These are phyloP conservation scores for Alternaria novae-zelandiae DNA, from an alignment of 2,329 filamentous ascomycete genomes.

Conservation along the genomic window DNA sequence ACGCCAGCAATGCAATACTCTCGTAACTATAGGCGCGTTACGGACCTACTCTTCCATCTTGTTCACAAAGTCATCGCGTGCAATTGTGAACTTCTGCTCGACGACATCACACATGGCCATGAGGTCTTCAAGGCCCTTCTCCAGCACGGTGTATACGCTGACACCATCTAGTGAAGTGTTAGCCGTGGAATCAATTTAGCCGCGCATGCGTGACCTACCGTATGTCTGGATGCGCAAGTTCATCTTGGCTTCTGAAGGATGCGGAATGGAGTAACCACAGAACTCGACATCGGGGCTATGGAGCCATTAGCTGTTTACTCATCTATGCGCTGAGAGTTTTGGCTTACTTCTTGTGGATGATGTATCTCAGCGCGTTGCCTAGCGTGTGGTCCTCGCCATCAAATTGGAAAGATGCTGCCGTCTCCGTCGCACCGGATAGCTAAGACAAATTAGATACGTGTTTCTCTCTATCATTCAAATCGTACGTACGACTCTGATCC, in stretches of 20 bases:
- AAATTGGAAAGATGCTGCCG: slow-evolving; percentile 94
- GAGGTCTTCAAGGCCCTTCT: slow-evolving; percentile 88
- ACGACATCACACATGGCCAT: slow-evolving; percentile 94
- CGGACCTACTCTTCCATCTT: slow-evolving; percentile 34
- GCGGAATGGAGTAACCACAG: slow-evolving; percentile 96
- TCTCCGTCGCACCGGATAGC: slow-evolving; percentile 83
- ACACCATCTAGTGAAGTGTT: slow-evolving; percentile 67
- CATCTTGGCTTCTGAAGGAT: slow-evolving; percentile 96
- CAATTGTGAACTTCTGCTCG: slow-evolving; percentile 81
- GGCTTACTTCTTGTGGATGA: slow-evolving; percentile 97
- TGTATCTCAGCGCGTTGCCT: slow-evolving; percentile 90
- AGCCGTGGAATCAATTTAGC: background rate
- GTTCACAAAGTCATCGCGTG: slow-evolving; percentile 67
- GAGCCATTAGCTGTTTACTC: background rate
- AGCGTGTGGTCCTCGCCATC: slow-evolving; percentile 92
- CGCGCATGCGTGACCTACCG: slow-evolving; percentile 59
- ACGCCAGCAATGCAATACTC: slow-evolving; percentile 43
- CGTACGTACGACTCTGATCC: slow-evolving; percentile 53
- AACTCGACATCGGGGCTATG: slow-evolving; percentile 92
- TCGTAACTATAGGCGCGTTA: background rate
- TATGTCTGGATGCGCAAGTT: slow-evolving; percentile 97
- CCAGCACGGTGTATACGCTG: slow-evolving; percentile 81
- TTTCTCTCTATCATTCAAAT: background rate
- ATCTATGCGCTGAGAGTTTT: background rate
- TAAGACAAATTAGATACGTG: slow-evolving; percentile 48